Conservation (phyloP, 495 filamentous ascomycete species). For the Hypoxylon rickii region DNA sequence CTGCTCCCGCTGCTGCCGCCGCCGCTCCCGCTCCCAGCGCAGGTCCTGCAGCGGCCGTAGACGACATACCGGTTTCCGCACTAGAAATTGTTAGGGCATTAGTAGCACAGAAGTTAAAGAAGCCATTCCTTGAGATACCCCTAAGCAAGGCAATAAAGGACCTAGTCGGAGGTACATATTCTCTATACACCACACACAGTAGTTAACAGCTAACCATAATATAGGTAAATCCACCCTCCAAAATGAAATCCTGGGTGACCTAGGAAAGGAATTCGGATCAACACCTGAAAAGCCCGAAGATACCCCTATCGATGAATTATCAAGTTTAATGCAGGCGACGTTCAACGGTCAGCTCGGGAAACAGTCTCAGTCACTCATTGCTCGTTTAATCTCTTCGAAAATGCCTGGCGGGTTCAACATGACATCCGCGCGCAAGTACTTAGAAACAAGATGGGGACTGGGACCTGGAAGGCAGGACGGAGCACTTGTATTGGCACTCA, state of each 20-base stretch:
- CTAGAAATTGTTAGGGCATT: conserved; percentile 87
- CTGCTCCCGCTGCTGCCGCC: conserved; percentile 61
- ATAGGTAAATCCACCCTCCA: conserved; percentile 96
- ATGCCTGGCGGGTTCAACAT: conserved; percentile 99
- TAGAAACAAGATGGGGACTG: conserved; percentile 93
- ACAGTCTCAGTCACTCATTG: conserved; percentile 91
- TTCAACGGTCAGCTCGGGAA: conserved; percentile 98
- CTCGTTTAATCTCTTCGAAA: conserved; percentile 94
- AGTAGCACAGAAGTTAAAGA: conserved; percentile 99
- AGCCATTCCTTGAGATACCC: conserved; percentile 84
- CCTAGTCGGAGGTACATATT: conserved; percentile 85
- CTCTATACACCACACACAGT: not conserved
- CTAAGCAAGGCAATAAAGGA: conserved; percentile 98
- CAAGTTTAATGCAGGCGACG: conserved; percentile 93
- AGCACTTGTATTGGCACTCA: conserved; percentile 84
- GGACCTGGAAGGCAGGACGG: conserved; percentile 89
- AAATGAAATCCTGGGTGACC: conserved; percentile 92
- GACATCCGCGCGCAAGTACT: conserved; percentile 87
- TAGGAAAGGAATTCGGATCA: conserved; percentile 98
- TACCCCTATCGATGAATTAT: conserved; percentile 91
- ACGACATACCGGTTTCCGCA: conserved; percentile 83
- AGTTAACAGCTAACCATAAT: conserved; percentile 8
- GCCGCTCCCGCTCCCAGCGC: conserved; percentile 65
- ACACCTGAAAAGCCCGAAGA: conserved; percentile 99
- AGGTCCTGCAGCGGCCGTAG: conserved; percentile 86